These are phyloP conservation scores for Lipomyces yamadae DNA, from an alignment of 805 yeast genomes.

Conservation along the genomic window DNA sequence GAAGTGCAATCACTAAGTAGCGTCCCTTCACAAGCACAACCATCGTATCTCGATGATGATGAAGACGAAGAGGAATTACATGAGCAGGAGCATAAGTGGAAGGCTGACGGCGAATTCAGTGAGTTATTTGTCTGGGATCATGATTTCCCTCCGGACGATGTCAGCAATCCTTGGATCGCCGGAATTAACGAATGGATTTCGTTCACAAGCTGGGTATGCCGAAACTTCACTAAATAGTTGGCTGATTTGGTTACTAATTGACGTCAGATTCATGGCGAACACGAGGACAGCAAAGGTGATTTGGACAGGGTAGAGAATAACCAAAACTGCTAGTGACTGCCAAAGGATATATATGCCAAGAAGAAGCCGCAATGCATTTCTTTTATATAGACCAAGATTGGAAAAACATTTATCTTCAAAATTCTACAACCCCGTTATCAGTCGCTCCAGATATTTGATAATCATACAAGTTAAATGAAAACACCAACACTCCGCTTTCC, in stretches of 20 bases:
- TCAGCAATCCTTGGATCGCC: slow-evolving; percentile 19
- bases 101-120: slow-evolving; percentile 12
- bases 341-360: neutral
- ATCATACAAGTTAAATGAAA: slow-evolving; percentile 36
- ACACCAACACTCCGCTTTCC: slow-evolving; percentile 35
- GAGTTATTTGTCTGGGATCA: slow-evolving; percentile 31
- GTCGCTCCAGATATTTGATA: slow-evolving; percentile 23
- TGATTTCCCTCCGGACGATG: slow-evolving; percentile 26
- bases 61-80: slow-evolving; percentile 11
- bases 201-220: slow-evolving; percentile 17
- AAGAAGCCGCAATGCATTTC: neutral
- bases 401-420: neutral
- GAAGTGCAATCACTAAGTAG: neutral
- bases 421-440: slow-evolving; percentile 14
- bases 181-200: slow-evolving; percentile 31
- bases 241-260: neutral
- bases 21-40: too few relatives aligned
- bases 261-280: neutral
- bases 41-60: slow-evolving; percentile 4
- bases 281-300: neutral
- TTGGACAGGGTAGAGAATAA: neutral
- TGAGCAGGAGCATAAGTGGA: slow-evolving; percentile 16
- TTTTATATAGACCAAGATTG: neutral
- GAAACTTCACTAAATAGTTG: neutral
- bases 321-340: neutral